phyloP scores from a whole-genome alignment of 2,329 filamentous ascomycete genomes.

The Epichloe coenophiala region DNA sequence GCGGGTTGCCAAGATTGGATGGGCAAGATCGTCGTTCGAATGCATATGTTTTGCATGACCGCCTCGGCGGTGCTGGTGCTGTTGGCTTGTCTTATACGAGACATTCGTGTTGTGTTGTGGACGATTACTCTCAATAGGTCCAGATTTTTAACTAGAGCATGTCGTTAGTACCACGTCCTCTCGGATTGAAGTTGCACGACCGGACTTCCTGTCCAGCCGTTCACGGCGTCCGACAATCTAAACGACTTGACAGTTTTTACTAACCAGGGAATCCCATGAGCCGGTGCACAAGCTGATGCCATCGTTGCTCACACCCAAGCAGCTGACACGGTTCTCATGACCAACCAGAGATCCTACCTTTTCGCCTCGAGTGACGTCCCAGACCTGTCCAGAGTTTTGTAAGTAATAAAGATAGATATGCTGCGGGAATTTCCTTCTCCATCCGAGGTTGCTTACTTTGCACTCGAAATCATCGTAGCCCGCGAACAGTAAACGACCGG shows the following conservation, averaged over 20 bases:
- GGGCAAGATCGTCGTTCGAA: conserved; percentile 18
- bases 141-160: conserved; percentile 64
- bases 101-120: conserved; percentile 10
- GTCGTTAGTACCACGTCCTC: conserved; percentile 6
- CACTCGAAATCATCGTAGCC: conserved; percentile 99
- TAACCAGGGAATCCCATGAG: conserved; percentile 97
- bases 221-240: neutral
- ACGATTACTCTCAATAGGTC: conserved; percentile 49
- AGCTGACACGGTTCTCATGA: conserved; percentile 98
- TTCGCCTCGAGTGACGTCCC: conserved; percentile 93
- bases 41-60: conserved; percentile 13
- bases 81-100: conserved; percentile 16
- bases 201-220: neutral
- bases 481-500: conserved; percentile 84
- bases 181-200: neutral
- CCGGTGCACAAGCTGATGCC: conserved; percentile 98
- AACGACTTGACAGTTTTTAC: conserved; percentile 21
- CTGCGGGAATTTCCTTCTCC: neutral
- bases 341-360: conserved; percentile 94
- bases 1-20: conserved; percentile 14
- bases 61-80: conserved; percentile 15
- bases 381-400: conserved; percentile 51
- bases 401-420: conserved; percentile 3
- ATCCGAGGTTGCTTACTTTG: conserved; percentile 52
- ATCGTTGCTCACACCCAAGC: conserved; percentile 95